Base-by-base conservation (phyloP, 257 asterid species). In the Thymus mandschuricus region DNA sequence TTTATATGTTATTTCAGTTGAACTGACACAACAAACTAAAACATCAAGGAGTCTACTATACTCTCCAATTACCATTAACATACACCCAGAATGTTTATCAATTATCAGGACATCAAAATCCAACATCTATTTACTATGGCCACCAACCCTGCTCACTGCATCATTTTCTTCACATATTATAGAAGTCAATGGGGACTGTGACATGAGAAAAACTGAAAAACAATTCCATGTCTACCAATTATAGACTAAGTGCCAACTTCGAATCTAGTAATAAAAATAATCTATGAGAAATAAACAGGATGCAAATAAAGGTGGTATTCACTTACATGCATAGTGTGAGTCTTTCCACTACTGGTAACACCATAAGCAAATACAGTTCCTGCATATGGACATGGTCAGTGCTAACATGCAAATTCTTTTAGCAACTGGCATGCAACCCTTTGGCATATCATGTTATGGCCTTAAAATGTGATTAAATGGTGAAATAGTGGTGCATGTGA, bases 331-430 rank as follows among this genome's bases (percentile, higher is more conserved):
- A 95, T 95, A 21, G 99, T 95, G 85, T 95, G 96, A 40, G 99
- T 95, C 88, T 95, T 95, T 71, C 99, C 99, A 83, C 99, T 95
- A 75, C 98, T 95, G 52, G 99, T 95, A 76, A 95, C 99, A 78
- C 99, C 99, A 84, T 95, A 95, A 72, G 99, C 99, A 88, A 95
- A 92, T 59, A 95, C 99, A 60, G 99, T 95, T 73, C 98, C 99
- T 95, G 92, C 86, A 86, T 40, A 72, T 73, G 27, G 78, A 76
- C 69, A 34, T 61, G 69, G 63, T 69, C 72, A 63, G 54, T 13
- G 45, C 83, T 78, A 83, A 59, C 58, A 30, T 48, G 62, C 54
- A 80, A 45, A 58, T 54, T 30, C 41, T 46, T 29, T 33, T 49
- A 49, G 41, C 41, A 38, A 5, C 27, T 60, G 68, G 58, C 49